Evolutionary conservation across 169 alveolate species (phyloP).

Genomic region (Theileria orientalis): DNA sequence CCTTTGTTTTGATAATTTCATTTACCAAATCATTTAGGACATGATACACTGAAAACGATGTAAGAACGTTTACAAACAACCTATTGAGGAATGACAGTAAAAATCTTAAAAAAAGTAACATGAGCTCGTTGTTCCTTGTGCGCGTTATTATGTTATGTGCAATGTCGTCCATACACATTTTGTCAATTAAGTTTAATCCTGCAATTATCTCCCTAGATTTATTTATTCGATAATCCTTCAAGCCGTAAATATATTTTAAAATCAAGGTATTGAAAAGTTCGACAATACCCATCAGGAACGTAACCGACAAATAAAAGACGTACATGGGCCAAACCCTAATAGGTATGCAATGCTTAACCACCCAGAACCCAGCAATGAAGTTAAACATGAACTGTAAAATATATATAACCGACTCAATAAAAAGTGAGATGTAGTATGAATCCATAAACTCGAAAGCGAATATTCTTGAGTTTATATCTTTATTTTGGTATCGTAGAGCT

Average conservation of each 20-base stretch:
- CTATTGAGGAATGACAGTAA: conserved; percentile 22
- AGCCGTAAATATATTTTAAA: not conserved
- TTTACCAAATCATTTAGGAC: not conserved
- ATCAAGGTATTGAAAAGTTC: conserved; percentile 31
- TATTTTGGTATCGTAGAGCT: conserved; percentile 41
- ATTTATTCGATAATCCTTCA: conserved; percentile 37
- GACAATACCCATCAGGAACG: not conserved
- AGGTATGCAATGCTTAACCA: conserved; percentile 11
- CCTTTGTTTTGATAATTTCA: not conserved
- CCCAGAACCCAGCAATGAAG: conserved; percentile 1
- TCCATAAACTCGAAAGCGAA: too few relatives aligned
- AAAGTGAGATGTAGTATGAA: conserved; percentile 16
- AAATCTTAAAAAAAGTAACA: conserved; percentile 24
- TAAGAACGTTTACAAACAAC: not conserved
- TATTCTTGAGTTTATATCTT: conserved; percentile 39
- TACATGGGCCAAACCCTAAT: not conserved
- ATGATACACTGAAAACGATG: not conserved
- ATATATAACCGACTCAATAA: conserved; percentile 23
- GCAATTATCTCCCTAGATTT: conserved; percentile 26
- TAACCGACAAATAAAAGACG: not conserved
- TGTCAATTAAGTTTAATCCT: conserved; percentile 1
- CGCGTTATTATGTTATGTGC: conserved; percentile 30
- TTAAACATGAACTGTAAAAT: conserved; percentile 2
- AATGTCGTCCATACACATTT: conserved; percentile 36
- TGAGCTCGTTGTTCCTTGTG: conserved; percentile 38